A percentile compares a stretch with the other conserved stretches of the same genome.
phyloP scores from a whole-genome alignment of 345 rosid species.

The Dimocarpus longan region DNA sequence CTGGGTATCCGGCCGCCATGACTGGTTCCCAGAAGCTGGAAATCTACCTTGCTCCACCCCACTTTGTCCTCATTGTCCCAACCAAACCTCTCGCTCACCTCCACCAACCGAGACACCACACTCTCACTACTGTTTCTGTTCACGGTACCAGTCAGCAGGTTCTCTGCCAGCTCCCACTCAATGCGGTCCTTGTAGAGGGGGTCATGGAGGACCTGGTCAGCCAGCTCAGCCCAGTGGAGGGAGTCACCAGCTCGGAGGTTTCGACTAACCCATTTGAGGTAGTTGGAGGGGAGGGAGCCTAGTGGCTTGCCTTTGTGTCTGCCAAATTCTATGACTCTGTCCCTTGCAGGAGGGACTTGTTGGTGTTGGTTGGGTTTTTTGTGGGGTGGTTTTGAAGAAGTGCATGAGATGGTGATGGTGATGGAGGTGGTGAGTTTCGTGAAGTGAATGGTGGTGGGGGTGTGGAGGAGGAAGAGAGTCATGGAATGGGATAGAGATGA shows the following conservation, averaged over 20 bases:
- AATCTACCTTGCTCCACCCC: constrained; percentile 70
- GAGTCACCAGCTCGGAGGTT: constrained; percentile 66
- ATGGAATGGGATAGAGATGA: constrained; percentile 3
- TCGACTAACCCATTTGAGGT: constrained; percentile 77
- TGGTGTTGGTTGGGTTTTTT: constrained; percentile 15
- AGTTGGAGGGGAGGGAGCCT: constrained; percentile 71
- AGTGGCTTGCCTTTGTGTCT: constrained; percentile 83
- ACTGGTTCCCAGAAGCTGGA: constrained; percentile 75
- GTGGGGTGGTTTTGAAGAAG: constrained; percentile 35
- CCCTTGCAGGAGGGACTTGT: constrained; percentile 45
- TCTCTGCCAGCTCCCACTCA: constrained; percentile 83
- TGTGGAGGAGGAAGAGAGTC: constrained; percentile 6
- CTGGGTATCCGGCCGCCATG: constrained; percentile 80
- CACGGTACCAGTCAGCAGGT: constrained; percentile 46
- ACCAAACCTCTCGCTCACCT: constrained; percentile 77
- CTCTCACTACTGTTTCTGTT: constrained; percentile 23
- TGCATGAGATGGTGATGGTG: constrained; percentile 33
- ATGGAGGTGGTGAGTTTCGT: constrained; percentile 13
- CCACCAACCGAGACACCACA: constrained; percentile 60
- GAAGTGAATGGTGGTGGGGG: constrained; percentile 6
- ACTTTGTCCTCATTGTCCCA: constrained; percentile 77
- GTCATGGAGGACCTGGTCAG: constrained; percentile 71
- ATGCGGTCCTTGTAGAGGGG: constrained; percentile 65
- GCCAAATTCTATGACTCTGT: constrained; percentile 71
- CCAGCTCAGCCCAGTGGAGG: constrained; percentile 73